These are phyloP conservation scores for Fulvia fulva DNA, from an alignment of 2,329 filamentous ascomycete species.

Conservation along the genomic window DNA sequence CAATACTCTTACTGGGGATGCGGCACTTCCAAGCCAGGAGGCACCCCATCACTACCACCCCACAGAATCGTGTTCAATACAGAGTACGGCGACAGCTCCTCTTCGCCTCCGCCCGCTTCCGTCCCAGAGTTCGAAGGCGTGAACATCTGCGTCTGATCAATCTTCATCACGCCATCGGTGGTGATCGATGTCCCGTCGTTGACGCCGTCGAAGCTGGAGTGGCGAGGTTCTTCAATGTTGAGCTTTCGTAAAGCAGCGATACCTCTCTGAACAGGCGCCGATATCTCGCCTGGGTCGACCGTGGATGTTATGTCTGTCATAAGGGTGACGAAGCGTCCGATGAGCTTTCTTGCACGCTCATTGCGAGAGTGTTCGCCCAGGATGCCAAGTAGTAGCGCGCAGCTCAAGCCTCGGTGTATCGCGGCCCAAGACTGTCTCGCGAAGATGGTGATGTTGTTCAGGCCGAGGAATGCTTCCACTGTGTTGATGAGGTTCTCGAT, in stretches of 20 bases:
- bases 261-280: conserved; percentile 46
- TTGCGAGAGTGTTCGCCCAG: conserved; percentile 45
- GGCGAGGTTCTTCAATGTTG: conserved; percentile 25
- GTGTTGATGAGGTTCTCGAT: conserved; percentile 53
- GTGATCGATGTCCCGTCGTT: neutral
- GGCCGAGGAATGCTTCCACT: conserved; percentile 58
- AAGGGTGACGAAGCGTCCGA: conserved; percentile 45
- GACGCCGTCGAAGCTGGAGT: conserved; percentile 5
- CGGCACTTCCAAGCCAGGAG: neutral
- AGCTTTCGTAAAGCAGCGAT: conserved; percentile 45
- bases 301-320: conserved; percentile 46
- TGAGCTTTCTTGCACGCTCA: conserved; percentile 45
- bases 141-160: conserved; percentile 25
- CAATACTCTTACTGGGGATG: neutral
- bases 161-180: conserved; percentile 19
- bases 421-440: conserved; percentile 36
- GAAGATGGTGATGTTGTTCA: conserved; percentile 48
- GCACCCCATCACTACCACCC: conserved; percentile 16
- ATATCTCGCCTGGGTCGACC: conserved; percentile 46
- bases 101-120: conserved; percentile 21
- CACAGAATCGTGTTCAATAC: conserved; percentile 47
- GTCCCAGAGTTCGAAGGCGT: conserved; percentile 29
- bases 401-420: conserved; percentile 39
- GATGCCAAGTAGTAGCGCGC: conserved; percentile 36
- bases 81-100: conserved; percentile 46